Evolutionary conservation across 176 grass and related monocot genomes (phyloP).

Genomic region (Carex littledalei): DNA sequence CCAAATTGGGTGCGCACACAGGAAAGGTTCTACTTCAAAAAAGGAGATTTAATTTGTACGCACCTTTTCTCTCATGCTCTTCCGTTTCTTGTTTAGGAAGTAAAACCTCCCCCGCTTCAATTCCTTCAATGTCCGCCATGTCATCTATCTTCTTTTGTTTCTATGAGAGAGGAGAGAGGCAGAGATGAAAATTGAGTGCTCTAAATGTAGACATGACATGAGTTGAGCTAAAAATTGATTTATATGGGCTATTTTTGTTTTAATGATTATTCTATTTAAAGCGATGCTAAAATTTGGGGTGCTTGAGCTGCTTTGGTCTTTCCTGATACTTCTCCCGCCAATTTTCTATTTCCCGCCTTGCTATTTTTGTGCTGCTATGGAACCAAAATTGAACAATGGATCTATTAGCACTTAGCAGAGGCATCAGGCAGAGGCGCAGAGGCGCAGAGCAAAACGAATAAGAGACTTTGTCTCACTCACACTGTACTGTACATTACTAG

Average conservation of each 20-base stretch:
- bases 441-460: too few species aligned
- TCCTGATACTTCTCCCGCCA: neutral
- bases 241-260: slow-evolving; percentile 3
- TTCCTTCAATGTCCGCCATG: neutral
- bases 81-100: neutral
- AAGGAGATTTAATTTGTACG: neutral
- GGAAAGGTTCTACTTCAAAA: neutral
- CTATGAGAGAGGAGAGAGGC: neutral
- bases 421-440: too few species aligned
- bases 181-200: neutral
- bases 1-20: neutral
- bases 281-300: neutral
- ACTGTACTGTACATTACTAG: too few species aligned
- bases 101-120: neutral
- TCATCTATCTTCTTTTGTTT: neutral
- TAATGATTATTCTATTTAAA: neutral
- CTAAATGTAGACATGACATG: too few species aligned
- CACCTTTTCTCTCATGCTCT: slow-evolving; percentile 5
- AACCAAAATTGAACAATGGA: too few species aligned
- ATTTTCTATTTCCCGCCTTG: neutral
- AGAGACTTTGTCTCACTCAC: too few species aligned
- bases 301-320: neutral
- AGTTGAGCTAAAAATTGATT: neutral
- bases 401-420: too few species aligned
- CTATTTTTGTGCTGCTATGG: neutral